Base-by-base conservation (phyloP, 1,284 basidiomycete species). In the Sanghuangporus baumii region DNA sequence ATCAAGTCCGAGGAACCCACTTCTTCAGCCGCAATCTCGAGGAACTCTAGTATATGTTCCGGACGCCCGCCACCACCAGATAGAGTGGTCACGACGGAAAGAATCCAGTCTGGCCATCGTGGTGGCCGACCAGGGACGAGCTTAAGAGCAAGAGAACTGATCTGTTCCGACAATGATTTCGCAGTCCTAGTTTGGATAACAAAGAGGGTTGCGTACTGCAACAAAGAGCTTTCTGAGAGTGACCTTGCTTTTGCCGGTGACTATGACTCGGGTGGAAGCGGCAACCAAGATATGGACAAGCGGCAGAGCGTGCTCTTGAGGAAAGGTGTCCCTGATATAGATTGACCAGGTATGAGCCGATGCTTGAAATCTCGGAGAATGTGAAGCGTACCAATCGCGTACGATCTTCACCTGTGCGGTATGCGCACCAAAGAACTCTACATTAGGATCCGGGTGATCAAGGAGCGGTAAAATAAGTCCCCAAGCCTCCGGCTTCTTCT, bases 381-480 rank as follows among this genome's bases (percentile, higher is more conserved):
- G 60, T 14, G 37, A n/a, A 57, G 73, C 86, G 68, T 70, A 94
- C 93, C 93, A 94, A 71, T 95, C 93, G 66, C 93, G 79, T 18
- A 89, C 86, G 68, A 95, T 93, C 81, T 96, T 96, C 65, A 94
- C 91, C 71, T 94, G 91, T 1, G 89, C 85, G 0, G 92, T 96
- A 71, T 95, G 93, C 4, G 93, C 93, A 4, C 93, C 92, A 71
- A 94, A 95, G 80, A 95, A 96, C 71, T 94, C 88, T 7, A 95
- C 91, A 69, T 92, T 92, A 55, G 81, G 79, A 73, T 94, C 89
- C 66, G 79, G 74, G 69, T 88, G 79, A 18, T 85, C 79, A 43
- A 92, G 74, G 66, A 93, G 81, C 0, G 91, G 89, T 47, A 90
- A 78, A 34, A 91, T 83, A 52, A 93, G 76, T 12, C 89, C 89